Base-by-base conservation (phyloP, 2,329 filamentous ascomycete genomes). In the Pseudogymnoascus sp. region DNA sequence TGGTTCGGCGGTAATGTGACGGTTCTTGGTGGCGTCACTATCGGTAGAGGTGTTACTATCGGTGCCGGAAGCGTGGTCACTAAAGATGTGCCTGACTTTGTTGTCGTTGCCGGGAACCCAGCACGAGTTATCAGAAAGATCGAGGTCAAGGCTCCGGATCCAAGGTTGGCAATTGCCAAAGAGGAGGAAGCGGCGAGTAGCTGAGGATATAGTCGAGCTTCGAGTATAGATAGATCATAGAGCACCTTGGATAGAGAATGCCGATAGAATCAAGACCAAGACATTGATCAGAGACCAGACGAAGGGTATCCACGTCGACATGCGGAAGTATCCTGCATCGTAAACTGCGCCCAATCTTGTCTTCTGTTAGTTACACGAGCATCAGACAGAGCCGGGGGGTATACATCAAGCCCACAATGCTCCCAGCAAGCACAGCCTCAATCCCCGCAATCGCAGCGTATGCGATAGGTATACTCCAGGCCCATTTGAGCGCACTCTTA, bases 31-130 rank as follows among this genome's bases (percentile, higher is more conserved):
- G 91, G 91, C 0, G 85, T 96, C 22, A 92, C 81, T 1, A 87
- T 96, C 65, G 91, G 91, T 0, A 79, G 81, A 60, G 90, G 91
- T 0, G 79, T 77, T 4, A 89, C 86, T 0, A 80, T 96, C 63
- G 91, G 90, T 1, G 91, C 91, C 1, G 90, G 88, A 1, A 90
- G 87, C 70, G 89, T 95, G 3, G 90, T 96, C 22, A 94, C 89
- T 2, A 94, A 87, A 75, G 78, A 87, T 71, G 81, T 90, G n/a
- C 79, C 83, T 4, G 79, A 81, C 6, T 85, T 83, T 64, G 79
- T 79, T 7, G 78, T 86, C 11, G 85, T 84, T 0, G 86, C 78
- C 16, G 87, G 87, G 0, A 90, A 89, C 66, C 87, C 87, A 37
- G 87, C 86, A 9, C 79, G 77, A 57, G 72, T 88, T 14, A 72